Conservation (phyloP, 2,329 filamentous ascomycete genomes). For the Pseudogymnoascus sp. region DNA sequence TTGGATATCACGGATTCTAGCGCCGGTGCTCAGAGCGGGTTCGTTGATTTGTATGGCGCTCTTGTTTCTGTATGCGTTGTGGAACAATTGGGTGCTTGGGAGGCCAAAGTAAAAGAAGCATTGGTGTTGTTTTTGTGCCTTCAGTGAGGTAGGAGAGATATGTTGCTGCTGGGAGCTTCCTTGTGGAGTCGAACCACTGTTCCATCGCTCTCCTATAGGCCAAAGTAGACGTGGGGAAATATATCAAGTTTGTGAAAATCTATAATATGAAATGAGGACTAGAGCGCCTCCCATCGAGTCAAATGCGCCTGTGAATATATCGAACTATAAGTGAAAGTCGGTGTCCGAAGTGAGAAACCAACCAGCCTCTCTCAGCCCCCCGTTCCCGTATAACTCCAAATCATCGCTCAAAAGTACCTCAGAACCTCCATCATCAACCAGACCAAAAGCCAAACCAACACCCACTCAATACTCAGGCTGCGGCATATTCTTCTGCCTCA, state of each 20-base stretch:
- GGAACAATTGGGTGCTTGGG: neutral
- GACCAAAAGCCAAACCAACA: neutral
- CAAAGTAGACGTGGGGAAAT: neutral
- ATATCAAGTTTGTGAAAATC: neutral
- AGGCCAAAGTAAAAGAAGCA: neutral
- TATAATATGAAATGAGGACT: neutral
- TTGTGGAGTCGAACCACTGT: too few relatives aligned
- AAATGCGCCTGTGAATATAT: neutral
- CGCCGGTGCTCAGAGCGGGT: neutral
- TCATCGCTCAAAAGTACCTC: neutral
- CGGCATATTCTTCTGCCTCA: neutral
- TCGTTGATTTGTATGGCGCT: neutral
- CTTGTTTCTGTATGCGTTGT: neutral
- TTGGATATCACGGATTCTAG: neutral
- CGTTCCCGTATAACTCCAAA: neutral
- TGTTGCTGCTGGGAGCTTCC: too few relatives aligned
- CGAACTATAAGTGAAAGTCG: neutral
- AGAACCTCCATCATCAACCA: neutral
- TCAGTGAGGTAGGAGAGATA: too few relatives aligned
- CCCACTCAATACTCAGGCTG: neutral
- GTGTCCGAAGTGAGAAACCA: neutral
- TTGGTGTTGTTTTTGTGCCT: too few relatives aligned
- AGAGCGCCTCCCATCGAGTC: neutral
- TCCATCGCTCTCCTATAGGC: too few relatives aligned
- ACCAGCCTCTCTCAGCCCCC: neutral